These are phyloP conservation scores for Meyerozyma elateridarum DNA, from an alignment of 1,139 yeast genomes.

Conservation along the genomic window DNA sequence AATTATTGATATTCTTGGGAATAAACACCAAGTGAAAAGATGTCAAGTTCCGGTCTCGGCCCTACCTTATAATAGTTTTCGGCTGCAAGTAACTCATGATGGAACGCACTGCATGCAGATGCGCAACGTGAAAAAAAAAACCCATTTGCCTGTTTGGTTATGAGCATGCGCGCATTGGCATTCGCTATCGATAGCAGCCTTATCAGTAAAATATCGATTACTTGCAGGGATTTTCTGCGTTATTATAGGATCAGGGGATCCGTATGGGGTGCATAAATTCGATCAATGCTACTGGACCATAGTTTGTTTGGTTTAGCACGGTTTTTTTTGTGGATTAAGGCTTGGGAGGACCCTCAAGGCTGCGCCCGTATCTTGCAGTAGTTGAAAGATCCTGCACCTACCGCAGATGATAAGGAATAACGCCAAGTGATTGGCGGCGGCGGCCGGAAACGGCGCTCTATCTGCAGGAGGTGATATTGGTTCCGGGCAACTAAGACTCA, in stretches of 20 bases:
- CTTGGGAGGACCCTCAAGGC: no score
- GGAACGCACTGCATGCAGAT: conserved; percentile 5
- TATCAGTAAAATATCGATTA: no score
- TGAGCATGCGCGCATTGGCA: conserved; percentile 4
- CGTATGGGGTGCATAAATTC: no score
- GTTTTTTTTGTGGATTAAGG: no score
- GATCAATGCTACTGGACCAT: no score
- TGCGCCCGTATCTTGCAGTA: no score
- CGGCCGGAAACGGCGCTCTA: conserved; percentile 2
- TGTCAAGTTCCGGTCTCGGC: background rate
- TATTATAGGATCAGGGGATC: no score
- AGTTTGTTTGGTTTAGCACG: no score
- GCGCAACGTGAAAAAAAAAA: background rate
- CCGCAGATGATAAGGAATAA: conserved; percentile 1
- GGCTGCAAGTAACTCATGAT: conserved; percentile 2
- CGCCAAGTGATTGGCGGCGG: conserved; percentile 4
- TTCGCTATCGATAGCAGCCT: background rate
- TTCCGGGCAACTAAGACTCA: no score
- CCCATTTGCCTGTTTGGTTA: background rate
- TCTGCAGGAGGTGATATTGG: conserved; percentile 4
- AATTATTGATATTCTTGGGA: no score
- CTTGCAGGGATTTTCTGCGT: no score
- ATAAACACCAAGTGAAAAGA: no score
- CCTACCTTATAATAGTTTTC: conserved; percentile 2
- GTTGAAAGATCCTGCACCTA: conserved; percentile 1